Evolutionary conservation across 805 yeast genomes (phyloP).

Genomic region (Yamadazyma paraphyllophila): DNA sequence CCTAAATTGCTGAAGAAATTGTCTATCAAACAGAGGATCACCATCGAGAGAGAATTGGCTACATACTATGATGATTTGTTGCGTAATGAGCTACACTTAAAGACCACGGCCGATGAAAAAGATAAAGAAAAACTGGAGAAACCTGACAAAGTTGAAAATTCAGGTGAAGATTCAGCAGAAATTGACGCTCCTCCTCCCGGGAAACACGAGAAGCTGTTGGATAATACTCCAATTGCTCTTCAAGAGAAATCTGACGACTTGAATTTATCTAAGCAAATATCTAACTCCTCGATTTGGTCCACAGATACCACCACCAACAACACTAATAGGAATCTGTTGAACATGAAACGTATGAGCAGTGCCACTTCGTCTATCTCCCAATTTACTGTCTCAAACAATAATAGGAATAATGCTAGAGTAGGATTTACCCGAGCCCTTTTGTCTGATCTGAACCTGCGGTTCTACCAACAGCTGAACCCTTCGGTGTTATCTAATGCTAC

Average conservation of each 20-base stretch:
- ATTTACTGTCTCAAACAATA: slow-evolving; percentile 18
- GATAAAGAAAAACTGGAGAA: background rate
- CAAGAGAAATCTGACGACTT: slow-evolving; percentile 5
- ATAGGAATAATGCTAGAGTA: slow-evolving; percentile 21
- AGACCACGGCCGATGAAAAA: slow-evolving; percentile 12
- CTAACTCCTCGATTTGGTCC: slow-evolving; percentile 38
- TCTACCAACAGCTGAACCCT: slow-evolving; percentile 18
- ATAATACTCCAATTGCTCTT: background rate
- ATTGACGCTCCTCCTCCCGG: background rate
- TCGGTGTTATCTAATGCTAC: slow-evolving; percentile 9
- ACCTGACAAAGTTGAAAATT: background rate
- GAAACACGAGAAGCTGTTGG: background rate
- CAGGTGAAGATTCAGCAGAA: background rate
- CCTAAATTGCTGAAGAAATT: slow-evolving; percentile 22
- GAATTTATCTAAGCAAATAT: slow-evolving; percentile 21
- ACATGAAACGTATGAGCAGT: slow-evolving; percentile 29
- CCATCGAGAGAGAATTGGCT: slow-evolving; percentile 45
- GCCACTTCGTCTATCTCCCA: slow-evolving; percentile 29
- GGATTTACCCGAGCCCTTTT: slow-evolving; percentile 43
- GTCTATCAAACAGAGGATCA: slow-evolving; percentile 38
- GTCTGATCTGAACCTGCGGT: slow-evolving; percentile 26
- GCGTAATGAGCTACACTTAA: slow-evolving; percentile 39
- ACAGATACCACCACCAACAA: slow-evolving; percentile 22
- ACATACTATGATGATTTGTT: slow-evolving; percentile 43
- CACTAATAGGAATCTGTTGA: slow-evolving; percentile 19